Base-by-base conservation (phyloP, 2,329 filamentous ascomycete species). In the Neoascochyta sp. region DNA sequence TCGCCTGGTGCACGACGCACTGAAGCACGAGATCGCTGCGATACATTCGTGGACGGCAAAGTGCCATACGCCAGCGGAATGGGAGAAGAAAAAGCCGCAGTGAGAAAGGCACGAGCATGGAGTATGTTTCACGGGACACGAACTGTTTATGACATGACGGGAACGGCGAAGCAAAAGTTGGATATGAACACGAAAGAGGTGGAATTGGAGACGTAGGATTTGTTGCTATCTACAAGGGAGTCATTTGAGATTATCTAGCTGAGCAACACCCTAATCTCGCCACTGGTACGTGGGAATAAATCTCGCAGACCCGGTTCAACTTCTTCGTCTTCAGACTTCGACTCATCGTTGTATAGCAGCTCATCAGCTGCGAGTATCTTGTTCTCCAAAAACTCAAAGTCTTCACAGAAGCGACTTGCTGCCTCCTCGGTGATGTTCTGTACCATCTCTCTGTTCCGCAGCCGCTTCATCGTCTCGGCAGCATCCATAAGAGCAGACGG, bases 31-130 rank as follows among this genome's bases (percentile, higher is more conserved):
- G 67, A 94, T 95, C 60, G 85, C 86, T 10, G 78, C 76, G 44
- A 94, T 95, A 50, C 89, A 95, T 69, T 89, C 89, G 21, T 95
- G 89, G 89, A 93, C 86, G 33, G 86, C 88, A 16, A 93, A 88
- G 67, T 95, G 89, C 63, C 84, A 88, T 68, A 95, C 89, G 7
- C 86, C 86, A 0, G 86, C 88, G 53, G 86, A 95, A 69, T 94
- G 84, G 80, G 78, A 86, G 67, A 80, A 77, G 63, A 76, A 83
- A 64, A 73, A 75, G 41, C 56, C 50, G 5, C 57, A 62, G 40
- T 53, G 32, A 45, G 24, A 4, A 4, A 22, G 10, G 5, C 12
- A 5, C 4, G n/a, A n/a, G n/a, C n/a, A n/a, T n/a, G n/a, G n/a
- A n/a, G n/a, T n/a, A n/a, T n/a, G n/a, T n/a, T n/a, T n/a, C n/a